Base-by-base conservation (phyloP, 2,329 filamentous ascomycete species). In the Drechmeria coniospora region DNA sequence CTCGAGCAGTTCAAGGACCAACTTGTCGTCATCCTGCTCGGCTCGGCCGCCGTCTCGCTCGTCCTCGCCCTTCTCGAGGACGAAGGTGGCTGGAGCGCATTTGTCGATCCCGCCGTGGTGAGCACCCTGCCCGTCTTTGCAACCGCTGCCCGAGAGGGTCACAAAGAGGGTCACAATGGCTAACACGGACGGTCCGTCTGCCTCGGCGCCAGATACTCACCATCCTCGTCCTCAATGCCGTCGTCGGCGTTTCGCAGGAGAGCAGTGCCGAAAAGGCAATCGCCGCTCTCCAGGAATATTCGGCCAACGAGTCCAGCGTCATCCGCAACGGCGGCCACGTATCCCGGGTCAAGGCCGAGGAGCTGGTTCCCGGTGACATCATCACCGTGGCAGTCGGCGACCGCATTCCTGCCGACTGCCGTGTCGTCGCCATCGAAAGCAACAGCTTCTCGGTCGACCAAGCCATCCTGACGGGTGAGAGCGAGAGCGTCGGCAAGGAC, bases 1-100 rank as follows among this genome's bases (percentile, higher is more conserved):
- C 68, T 98, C 33, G 90, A 98, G 59, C 90, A 98, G 54, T 98
- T 98, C 68, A 94, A 98, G 58, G 90, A 98, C 51, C 90, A 98
- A 56, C 73, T 98, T 26, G 90, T 98, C 41, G 70, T 98, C 29
- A 98, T 98, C 43, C 67, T 98, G 14, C 70, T 98, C 27, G 90
- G 74, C 30, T 95, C 87, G 21, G 90, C 90, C 8, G 83, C 79
- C 13, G 77, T 98, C 20, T 95, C 90, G 2, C 95, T 98, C 50
- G 74, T 86, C 15, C 65, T 98, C 36, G 90, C 90, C 15, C 66
- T 98, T 9, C 84, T 98, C 42, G 90, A 98, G 51, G 79, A 90
- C 24, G 80, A 80, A 35, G 83, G 86, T 44, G 90, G 84, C 44
- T 94, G 84, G 84, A 86, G 84, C 37, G 90, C 87, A 20, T 98